Percentiles rank a stretch among this genome's conserved stretches.
Evolutionary conservation across 1,284 basidiomycete genomes (phyloP).

Genomic region (Marasmius sp.): DNA sequence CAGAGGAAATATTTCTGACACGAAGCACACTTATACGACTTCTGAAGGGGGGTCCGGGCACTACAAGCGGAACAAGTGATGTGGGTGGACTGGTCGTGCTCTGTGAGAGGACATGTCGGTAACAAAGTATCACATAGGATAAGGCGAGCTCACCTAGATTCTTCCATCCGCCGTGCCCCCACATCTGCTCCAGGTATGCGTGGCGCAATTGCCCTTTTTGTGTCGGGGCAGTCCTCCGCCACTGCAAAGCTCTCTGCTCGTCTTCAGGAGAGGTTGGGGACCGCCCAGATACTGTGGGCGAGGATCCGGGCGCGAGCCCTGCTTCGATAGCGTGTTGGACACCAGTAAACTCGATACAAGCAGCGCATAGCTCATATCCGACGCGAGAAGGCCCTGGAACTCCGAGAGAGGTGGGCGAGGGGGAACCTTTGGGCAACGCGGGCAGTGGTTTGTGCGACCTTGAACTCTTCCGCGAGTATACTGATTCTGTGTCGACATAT

Average conservation of each 20-base stretch:
- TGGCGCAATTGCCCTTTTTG: conserved; percentile 75
- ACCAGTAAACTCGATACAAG: conserved; percentile 76
- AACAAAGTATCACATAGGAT: background rate
- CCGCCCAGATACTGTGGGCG: conserved; percentile 37
- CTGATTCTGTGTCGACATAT: conserved; percentile 23
- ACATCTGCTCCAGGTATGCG: conserved; percentile 82
- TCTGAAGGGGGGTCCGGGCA: conserved; percentile 50
- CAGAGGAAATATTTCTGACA: conserved; percentile 82
- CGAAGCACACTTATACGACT: conserved; percentile 82
- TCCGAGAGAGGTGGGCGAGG: conserved; percentile 18
- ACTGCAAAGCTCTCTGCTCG: conserved; percentile 48
- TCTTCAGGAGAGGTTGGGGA: conserved; percentile 47
- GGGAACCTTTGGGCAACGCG: conserved; percentile 32
- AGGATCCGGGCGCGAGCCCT: conserved; percentile 45
- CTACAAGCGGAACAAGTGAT: conserved; percentile 80
- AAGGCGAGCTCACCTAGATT: conserved; percentile 53
- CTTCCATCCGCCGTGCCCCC: conserved; percentile 80
- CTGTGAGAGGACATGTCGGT: conserved; percentile 31
- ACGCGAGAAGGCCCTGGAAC: conserved; percentile 21
- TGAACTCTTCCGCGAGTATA: background rate
- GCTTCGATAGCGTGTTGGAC: conserved; percentile 74
- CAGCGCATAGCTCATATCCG: conserved; percentile 83
- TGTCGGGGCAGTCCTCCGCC: conserved; percentile 64
- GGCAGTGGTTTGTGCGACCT: conserved; percentile 36
- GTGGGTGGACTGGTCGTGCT: conserved; percentile 64